Evolutionary conservation across 1,284 basidiomycete genomes (phyloP).

Genomic region (Athelia sp.): DNA sequence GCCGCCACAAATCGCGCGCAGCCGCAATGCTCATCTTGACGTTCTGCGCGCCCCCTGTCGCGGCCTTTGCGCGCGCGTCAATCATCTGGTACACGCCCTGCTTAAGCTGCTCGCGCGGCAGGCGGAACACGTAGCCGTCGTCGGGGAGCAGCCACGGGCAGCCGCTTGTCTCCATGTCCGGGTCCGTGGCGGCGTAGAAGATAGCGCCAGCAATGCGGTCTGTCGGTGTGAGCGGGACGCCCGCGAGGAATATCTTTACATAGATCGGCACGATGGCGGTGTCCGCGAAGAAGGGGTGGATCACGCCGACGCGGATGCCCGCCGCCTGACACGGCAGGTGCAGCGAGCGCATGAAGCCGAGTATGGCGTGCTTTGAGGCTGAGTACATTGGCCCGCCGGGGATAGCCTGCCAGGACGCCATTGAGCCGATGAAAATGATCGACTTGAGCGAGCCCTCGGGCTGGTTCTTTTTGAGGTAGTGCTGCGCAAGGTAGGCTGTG

Average conservation of each 20-base stretch:
- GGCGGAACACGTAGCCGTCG: conserved; percentile 41
- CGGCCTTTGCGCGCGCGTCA: conserved; percentile 33
- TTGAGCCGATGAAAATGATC: not conserved
- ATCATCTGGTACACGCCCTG: conserved; percentile 48
- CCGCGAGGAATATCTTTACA: conserved; percentile 40
- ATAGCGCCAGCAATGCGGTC: conserved; percentile 46
- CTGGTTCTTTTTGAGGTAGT: too few relatives aligned
- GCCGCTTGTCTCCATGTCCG: conserved; percentile 39
- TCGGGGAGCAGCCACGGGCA: conserved; percentile 44
- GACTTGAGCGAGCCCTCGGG: too few relatives aligned
- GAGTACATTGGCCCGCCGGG: conserved; percentile 41
- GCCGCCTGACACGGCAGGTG: conserved; percentile 26
- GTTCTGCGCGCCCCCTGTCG: conserved; percentile 27
- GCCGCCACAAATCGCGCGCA: not conserved
- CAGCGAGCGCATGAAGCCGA: conserved; percentile 51
- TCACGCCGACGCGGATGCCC: conserved; percentile 41
- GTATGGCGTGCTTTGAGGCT: conserved; percentile 46
- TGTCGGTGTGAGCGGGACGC: conserved; percentile 47
- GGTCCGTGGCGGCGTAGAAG: conserved; percentile 45
- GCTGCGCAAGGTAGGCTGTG: conserved; percentile 38
- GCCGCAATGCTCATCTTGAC: conserved; percentile 14
- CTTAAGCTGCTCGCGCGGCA: conserved; percentile 41
- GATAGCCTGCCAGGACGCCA: conserved; percentile 48
- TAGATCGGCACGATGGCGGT: conserved; percentile 39
- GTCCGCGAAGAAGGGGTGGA: conserved; percentile 54